phyloP scores from a whole-genome alignment of 768 basidiomycete genomes.

The Lactarius hengduanensis region DNA sequence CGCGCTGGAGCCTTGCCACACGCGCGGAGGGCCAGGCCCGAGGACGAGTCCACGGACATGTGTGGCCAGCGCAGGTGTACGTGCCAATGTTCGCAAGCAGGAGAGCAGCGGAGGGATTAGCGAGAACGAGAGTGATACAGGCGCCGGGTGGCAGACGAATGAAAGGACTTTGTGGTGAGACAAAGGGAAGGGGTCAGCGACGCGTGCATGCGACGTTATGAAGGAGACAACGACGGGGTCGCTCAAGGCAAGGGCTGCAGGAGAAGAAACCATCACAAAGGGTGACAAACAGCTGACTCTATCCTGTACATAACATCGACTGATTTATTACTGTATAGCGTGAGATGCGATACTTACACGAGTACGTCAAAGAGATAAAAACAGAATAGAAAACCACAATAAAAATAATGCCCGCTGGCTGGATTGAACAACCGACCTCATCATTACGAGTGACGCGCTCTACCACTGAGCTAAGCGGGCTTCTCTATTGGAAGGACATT shows the following conservation, averaged over 20 bases:
- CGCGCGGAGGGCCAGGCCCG: slow-evolving; percentile 33
- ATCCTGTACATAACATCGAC: neutral
- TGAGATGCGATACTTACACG: neutral
- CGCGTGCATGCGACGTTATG: slow-evolving; percentile 40
- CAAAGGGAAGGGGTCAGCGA: slow-evolving; percentile 44
- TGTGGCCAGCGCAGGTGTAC: slow-evolving; percentile 38
- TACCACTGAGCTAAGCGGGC: slow-evolving; percentile 36
- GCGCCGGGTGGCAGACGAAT: slow-evolving; percentile 46
- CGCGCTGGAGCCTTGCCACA: slow-evolving; percentile 48
- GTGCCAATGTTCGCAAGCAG: slow-evolving; percentile 42
- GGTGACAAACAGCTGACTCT: neutral
- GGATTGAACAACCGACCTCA: slow-evolving; percentile 32
- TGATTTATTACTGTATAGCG: neutral
- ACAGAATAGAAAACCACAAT: slow-evolving; percentile 2
- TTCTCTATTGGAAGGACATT: rapidly evolving
- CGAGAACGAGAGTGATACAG: slow-evolving; percentile 47
- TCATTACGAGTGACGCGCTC: slow-evolving; percentile 35
- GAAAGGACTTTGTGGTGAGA: slow-evolving; percentile 47
- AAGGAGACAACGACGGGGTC: slow-evolving; percentile 45
- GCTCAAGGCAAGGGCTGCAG: slow-evolving; percentile 28
- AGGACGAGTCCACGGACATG: slow-evolving; percentile 38
- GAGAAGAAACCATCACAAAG: neutral
- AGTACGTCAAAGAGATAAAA: neutral
- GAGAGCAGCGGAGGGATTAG: slow-evolving; percentile 38
- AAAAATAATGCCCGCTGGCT: slow-evolving; percentile 30